Base-by-base conservation (phyloP, 805 yeast species). In the Myxozyma sirexii region DNA sequence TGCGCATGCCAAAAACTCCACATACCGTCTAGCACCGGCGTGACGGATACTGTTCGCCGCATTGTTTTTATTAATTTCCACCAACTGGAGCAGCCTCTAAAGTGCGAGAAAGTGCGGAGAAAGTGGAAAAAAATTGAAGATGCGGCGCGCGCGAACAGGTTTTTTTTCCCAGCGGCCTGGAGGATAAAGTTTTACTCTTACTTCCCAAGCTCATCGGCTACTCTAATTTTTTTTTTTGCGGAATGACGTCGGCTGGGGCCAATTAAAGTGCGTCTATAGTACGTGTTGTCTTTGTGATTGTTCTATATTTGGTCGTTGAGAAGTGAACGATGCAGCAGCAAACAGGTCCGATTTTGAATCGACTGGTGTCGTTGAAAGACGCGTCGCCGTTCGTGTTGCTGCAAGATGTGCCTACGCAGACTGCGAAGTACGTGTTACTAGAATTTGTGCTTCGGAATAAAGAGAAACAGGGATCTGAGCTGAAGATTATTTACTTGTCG, bases 331-430 rank as follows among this genome's bases (percentile, higher is more conserved):
- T 37, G 53, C 59, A 49, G 44, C 55, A 53, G 29, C 59, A 50
- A 23, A 37, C 52, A 0, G 33, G 52, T 12, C 26, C n/a, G 33
- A 76, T 91, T 4, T 76, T 92, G 57, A 83, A 80, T 47, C 76
- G 98, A 59, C 76, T 90, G 5, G 72, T 94, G 2, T 74, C 84
- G 2, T 74, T 89, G 53, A 88, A 85, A 64, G 98, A 94, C 68
- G 73, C 73, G 23, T 81, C 93, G 0, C 96, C 96, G 0, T 82
- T 93, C 56, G 72, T 90, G 2, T 77, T 93, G 3, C 76, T 87
- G 3, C 69, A 82, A 7, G 98, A 94, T 71, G 79, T 88, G 0
- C 73, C 90, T 8, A 76, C 80, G 0, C 97, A 92, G 71, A 82
- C 94, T 0, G 83, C 90, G 0, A 66, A 74, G 31, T 68, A 76